Conservation (phyloP, 1,139 yeast genomes). For the Yamadazyma atmosphaerica region DNA sequence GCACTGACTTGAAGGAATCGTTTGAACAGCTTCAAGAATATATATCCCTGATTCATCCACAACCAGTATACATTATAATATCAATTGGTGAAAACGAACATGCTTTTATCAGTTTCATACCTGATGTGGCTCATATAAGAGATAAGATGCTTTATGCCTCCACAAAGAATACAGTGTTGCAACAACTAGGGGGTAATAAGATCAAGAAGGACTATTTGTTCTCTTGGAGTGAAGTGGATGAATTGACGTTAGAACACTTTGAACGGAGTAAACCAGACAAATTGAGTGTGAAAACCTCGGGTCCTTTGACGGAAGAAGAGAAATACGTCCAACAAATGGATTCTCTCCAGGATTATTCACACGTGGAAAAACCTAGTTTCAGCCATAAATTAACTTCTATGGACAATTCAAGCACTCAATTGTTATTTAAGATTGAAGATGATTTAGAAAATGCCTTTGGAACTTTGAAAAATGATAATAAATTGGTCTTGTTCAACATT, state of each 20-base stretch:
- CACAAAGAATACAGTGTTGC: conserved; percentile 71
- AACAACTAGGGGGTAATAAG: conserved; percentile 67
- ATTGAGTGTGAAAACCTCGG: conserved; percentile 35
- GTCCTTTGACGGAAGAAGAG: conserved; percentile 66
- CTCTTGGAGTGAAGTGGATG: conserved; percentile 61
- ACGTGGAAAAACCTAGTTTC: conserved; percentile 14
- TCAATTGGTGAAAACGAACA: conserved; percentile 25
- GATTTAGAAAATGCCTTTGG: conserved; percentile 22
- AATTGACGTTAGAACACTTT: conserved; percentile 56
- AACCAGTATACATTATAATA: conserved; percentile 62
- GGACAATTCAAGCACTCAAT: conserved; percentile 22
- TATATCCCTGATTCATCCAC: conserved; percentile 38
- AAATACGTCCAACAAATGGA: conserved; percentile 48
- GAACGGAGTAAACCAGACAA: conserved; percentile 18
- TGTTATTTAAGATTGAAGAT: conserved; percentile 30
- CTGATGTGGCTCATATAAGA: conserved; percentile 80
- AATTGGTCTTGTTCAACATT: conserved; percentile 34
- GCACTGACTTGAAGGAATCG: conserved; percentile 28
- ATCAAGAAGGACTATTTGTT: conserved; percentile 52
- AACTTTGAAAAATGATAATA: conserved; percentile 13
- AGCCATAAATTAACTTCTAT: conserved; percentile 38
- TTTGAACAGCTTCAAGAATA: conserved; percentile 36
- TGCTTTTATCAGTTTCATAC: conserved; percentile 79
- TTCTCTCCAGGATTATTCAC: conserved; percentile 30
- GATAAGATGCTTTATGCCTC: conserved; percentile 94